These are phyloP conservation scores for Dryas integrifolia DNA, from an alignment of 331 rosid genomes.

Conservation along the genomic window DNA sequence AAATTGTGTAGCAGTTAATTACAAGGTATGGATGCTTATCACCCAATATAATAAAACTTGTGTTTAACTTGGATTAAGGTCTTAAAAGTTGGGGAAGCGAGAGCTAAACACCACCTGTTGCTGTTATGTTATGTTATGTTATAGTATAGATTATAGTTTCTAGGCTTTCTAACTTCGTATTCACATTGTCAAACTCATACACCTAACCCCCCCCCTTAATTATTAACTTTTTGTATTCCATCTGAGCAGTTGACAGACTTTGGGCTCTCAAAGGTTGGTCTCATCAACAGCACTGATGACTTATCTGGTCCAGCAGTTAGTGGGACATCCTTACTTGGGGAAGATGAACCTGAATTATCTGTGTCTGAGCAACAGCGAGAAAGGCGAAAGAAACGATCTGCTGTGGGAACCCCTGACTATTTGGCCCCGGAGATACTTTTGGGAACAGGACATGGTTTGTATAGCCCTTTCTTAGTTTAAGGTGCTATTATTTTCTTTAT, in stretches of 20 bases:
- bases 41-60: neutral
- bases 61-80: no score
- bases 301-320: constrained; percentile 92
- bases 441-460: constrained; percentile 99
- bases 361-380: constrained; percentile 79
- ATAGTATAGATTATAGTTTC: no score
- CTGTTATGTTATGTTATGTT: no score
- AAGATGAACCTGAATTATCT: constrained; percentile 61
- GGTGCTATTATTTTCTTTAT: constrained; percentile 51
- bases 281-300: constrained; percentile 97
- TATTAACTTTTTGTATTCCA: constrained; percentile 14
- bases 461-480: constrained; percentile 47
- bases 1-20: neutral
- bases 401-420: constrained; percentile 99
- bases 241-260: constrained; percentile 85
- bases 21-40: neutral
- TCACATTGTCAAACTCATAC: no score
- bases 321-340: constrained; percentile 66
- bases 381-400: constrained; percentile 86
- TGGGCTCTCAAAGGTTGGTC: constrained; percentile 99
- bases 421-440: constrained; percentile 98
- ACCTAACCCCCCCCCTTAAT: neutral
- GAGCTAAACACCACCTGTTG: no score
- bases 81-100: no score
- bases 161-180: no score